phyloP scores from a whole-genome alignment of 2,329 filamentous ascomycete species.

The Penicillium sp. region DNA sequence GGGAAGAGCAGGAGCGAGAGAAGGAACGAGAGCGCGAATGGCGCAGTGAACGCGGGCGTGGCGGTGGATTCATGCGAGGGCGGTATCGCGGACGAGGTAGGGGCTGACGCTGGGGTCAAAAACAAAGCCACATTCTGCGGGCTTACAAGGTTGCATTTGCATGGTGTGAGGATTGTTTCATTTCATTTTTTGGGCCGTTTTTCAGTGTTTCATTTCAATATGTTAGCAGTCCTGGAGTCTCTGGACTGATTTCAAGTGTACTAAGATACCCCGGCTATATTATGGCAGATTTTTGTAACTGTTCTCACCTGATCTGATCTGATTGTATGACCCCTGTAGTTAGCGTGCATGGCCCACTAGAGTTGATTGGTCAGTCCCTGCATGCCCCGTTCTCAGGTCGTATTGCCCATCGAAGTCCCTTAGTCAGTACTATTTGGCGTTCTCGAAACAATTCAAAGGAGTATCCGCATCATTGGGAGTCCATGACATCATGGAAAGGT shows the following conservation, averaged over 20 bases:
- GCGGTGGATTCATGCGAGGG: slow-evolving; percentile 46
- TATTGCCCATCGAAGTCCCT: neutral
- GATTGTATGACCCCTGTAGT: neutral
- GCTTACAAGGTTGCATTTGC: neutral
- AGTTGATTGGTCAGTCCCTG: slow-evolving; percentile 5
- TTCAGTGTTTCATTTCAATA: neutral
- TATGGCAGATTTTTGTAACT: neutral
- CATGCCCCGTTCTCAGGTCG: slow-evolving; percentile 3
- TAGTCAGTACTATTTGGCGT: neutral
- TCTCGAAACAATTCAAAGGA: neutral
- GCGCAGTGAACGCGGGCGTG: slow-evolving; percentile 53
- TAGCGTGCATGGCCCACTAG: neutral
- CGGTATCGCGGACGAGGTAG: slow-evolving; percentile 50
- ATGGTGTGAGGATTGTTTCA: neutral
- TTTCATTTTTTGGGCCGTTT: neutral
- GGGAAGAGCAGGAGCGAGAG: slow-evolving; percentile 61
- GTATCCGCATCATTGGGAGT: slow-evolving; percentile 1
- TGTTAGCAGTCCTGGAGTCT: neutral
- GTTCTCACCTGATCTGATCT: neutral
- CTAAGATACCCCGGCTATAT: neutral
- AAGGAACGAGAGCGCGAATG: slow-evolving; percentile 57
- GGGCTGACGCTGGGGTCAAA: slow-evolving; percentile 26
- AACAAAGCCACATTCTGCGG: neutral
- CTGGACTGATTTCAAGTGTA: neutral
- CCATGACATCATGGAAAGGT: slow-evolving; percentile 11